Percentiles rank a stretch among this genome's conserved stretches.
phyloP scores from a whole-genome alignment of 225 moss, liverwort and hornwort species.

The Lunularia cruciata region DNA sequence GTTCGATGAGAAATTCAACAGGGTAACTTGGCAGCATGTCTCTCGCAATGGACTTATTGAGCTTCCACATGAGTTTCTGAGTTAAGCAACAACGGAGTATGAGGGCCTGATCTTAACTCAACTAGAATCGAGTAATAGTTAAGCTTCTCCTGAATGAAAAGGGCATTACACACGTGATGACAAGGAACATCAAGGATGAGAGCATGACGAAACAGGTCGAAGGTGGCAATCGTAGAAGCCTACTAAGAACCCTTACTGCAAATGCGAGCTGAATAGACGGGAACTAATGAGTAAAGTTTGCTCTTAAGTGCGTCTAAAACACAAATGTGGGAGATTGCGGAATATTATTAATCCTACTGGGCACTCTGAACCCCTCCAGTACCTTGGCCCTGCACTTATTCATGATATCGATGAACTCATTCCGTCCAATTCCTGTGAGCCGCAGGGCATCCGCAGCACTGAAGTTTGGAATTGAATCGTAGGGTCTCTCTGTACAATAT shows the following conservation, averaged over 20 bases:
- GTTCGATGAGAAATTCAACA: conserved; percentile 82
- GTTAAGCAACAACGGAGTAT: background rate
- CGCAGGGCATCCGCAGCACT: conserved; percentile 93
- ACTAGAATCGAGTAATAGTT: too few relatives aligned
- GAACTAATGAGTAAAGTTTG: too few relatives aligned
- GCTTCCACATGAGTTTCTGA: conserved; percentile 99
- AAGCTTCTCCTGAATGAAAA: too few relatives aligned
- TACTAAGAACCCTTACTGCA: too few relatives aligned
- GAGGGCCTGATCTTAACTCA: background rate
- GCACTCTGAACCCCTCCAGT: conserved; percentile 14
- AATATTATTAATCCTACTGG: too few relatives aligned
- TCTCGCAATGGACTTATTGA: conserved; percentile 92
- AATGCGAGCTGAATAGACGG: too few relatives aligned
- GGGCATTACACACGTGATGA: too few relatives aligned
- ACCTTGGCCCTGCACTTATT: conserved; percentile 99
- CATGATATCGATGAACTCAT: conserved; percentile 99
- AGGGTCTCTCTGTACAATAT: conserved; percentile 71
- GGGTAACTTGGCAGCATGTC: conserved; percentile 88
- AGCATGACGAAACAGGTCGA: too few relatives aligned
- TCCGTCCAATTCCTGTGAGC: conserved; percentile 91
- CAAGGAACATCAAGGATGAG: too few relatives aligned
- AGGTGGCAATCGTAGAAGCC: too few relatives aligned
- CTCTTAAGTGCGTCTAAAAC: too few relatives aligned
- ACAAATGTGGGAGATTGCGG: too few relatives aligned
- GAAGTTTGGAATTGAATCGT: conserved; percentile 99